Percentiles rank a stretch among this genome's conserved stretches.
Evolutionary conservation across 768 basidiomycete genomes (phyloP).

Genomic region (Serpula lacrymans): DNA sequence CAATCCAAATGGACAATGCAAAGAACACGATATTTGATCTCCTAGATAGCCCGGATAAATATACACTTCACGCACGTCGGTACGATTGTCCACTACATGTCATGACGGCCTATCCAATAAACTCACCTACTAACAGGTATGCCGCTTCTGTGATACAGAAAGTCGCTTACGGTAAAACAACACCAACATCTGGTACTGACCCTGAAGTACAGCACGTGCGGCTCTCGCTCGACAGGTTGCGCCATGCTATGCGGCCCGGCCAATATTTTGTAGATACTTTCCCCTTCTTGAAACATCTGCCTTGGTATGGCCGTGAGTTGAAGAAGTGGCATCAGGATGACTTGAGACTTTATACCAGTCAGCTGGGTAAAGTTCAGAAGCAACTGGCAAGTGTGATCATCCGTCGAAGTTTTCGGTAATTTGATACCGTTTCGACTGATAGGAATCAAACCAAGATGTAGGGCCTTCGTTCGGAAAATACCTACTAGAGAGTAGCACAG

Average conservation of each 20-base stretch:
- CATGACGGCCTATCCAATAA: too few species aligned
- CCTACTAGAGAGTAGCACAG: constrained; percentile 45
- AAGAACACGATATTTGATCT: constrained; percentile 10
- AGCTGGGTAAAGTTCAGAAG: constrained; percentile 39
- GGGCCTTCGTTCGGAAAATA: constrained; percentile 50
- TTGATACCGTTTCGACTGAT: neutral
- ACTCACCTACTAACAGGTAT: constrained; percentile 12
- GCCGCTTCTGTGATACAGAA: constrained; percentile 13
- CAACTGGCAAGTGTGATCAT: constrained; percentile 32
- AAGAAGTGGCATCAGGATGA: constrained; percentile 50
- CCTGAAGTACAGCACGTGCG: constrained; percentile 17
- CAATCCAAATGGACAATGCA: constrained; percentile 37
- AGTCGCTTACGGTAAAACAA: constrained; percentile 18
- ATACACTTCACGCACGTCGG: constrained; percentile 6
- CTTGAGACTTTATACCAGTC: constrained; percentile 41
- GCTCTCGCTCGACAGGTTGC: constrained; percentile 17
- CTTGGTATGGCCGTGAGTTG: constrained; percentile 56
- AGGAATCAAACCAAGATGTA: constrained; percentile 11
- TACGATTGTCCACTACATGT: too few species aligned
- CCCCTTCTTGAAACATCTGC: constrained; percentile 41
- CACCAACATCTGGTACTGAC: constrained; percentile 10
- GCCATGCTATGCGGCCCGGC: constrained; percentile 22
- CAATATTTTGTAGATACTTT: constrained; percentile 31
- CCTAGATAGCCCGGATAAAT: constrained; percentile 10
- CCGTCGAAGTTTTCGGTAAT: neutral